These are phyloP conservation scores for Sarcodon sp. DNA, from an alignment of 768 basidiomycete species.

Conservation along the genomic window DNA sequence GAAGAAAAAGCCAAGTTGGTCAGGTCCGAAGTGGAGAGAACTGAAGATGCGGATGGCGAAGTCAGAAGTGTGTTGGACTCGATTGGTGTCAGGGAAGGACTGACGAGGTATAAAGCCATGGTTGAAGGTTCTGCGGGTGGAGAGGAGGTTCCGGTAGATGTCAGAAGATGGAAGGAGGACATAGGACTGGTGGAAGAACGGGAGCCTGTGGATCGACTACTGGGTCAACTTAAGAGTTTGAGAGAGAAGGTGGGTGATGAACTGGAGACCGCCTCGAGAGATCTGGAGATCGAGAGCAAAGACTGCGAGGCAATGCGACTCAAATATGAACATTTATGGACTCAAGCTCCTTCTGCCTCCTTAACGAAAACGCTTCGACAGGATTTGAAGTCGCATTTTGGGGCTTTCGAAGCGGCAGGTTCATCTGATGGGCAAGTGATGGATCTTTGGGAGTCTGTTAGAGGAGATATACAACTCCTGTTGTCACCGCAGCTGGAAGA, in stretches of 20 bases:
- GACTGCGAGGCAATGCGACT: slow-evolving; percentile 86
- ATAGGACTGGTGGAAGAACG: slow-evolving; percentile 55
- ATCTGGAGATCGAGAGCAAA: slow-evolving; percentile 71
- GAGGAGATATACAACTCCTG: slow-evolving; percentile 50
- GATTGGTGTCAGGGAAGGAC: slow-evolving; percentile 63
- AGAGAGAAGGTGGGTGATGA: slow-evolving; percentile 45
- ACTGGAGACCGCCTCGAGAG: slow-evolving; percentile 45
- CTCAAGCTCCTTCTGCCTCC: slow-evolving; percentile 71
- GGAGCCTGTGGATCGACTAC: slow-evolving; percentile 51
- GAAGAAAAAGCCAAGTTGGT: slow-evolving; percentile 98
- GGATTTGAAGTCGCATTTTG: slow-evolving; percentile 67
- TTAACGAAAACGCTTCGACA: slow-evolving; percentile 59
- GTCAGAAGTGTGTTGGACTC: slow-evolving; percentile 68
- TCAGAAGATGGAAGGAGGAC: slow-evolving; percentile 64
- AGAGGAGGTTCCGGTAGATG: slow-evolving; percentile 57
- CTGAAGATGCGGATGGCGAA: slow-evolving; percentile 75
- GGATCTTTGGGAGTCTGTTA: slow-evolving; percentile 58
- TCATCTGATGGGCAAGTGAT: slow-evolving; percentile 68
- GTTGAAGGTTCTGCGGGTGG: slow-evolving; percentile 50
- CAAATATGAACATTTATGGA: slow-evolving; percentile 79
- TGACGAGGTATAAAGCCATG: slow-evolving; percentile 59
- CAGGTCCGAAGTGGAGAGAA: slow-evolving; percentile 77
- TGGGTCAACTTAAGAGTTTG: slow-evolving; percentile 44
- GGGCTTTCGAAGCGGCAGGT: slow-evolving; percentile 63
- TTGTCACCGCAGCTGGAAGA: slow-evolving; percentile 48